Conservation (phyloP, 2,329 filamentous ascomycete species). For the Emmonsia crescens region DNA sequence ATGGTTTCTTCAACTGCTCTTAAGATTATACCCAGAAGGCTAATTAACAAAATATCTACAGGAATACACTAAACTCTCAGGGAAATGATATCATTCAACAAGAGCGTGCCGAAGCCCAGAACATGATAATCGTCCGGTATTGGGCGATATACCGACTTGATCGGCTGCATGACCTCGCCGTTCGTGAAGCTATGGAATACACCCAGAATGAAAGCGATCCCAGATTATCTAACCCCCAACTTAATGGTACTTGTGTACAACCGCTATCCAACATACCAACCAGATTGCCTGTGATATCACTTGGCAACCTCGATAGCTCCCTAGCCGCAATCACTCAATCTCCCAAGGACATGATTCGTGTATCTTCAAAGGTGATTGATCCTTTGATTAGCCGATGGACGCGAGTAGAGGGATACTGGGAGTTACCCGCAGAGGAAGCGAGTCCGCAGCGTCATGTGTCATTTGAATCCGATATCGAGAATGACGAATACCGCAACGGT, state of each 20-base stretch:
- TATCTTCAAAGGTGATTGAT: conserved; percentile 27
- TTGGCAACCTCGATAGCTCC: conserved; percentile 25
- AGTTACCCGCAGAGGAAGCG: conserved; percentile 12
- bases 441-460: conserved; percentile 8
- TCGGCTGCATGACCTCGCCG: conserved; percentile 26
- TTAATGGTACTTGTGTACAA: conserved; percentile 6
- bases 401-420: conserved; percentile 9
- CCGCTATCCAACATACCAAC: conserved; percentile 14
- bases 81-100: conserved; percentile 26
- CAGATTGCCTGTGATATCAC: conserved; percentile 21
- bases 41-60: conserved; percentile 1
- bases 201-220: conserved; percentile 13
- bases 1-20: background rate
- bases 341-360: conserved; percentile 29
- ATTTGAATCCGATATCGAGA: conserved; percentile 18
- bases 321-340: conserved; percentile 26
- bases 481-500: conserved; percentile 12
- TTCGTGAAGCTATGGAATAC: conserved; percentile 24
- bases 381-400: conserved; percentile 23
- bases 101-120: conserved; percentile 33
- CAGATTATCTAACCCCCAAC: conserved; percentile 11
- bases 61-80: conserved; percentile 12
- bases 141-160: conserved; percentile 31
- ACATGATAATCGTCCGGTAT: conserved; percentile 35
- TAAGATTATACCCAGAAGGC: background rate